A percentile compares a stretch with the other conserved stretches of the same genome.
Conservation (phyloP, 805 yeast genomes). For the Allodekkera sacchari region DNA sequence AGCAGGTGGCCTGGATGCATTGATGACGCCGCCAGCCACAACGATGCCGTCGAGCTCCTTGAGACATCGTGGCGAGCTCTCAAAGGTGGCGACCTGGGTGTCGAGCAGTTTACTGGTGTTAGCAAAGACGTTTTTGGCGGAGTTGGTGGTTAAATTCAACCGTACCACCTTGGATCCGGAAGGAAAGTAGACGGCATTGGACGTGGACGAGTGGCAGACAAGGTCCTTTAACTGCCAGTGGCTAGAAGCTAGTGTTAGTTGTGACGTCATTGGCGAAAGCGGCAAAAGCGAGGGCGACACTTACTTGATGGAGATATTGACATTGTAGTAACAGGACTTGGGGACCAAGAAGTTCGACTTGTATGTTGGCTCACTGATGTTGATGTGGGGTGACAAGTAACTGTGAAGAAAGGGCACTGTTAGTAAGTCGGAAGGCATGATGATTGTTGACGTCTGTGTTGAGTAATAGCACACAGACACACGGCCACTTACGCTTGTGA, state of each 20-base stretch:
- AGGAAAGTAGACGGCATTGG: slow-evolving; percentile 48
- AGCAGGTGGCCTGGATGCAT: slow-evolving; percentile 5
- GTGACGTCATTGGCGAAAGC: neutral
- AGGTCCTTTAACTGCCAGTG: slow-evolving; percentile 84
- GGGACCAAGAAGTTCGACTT: slow-evolving; percentile 13
- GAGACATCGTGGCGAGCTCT: slow-evolving; percentile 65
- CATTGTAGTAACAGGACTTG: slow-evolving; percentile 20
- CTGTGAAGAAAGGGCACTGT: too few species aligned
- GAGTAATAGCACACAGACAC: too few species aligned
- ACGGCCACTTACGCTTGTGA: too few species aligned
- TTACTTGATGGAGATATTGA: slow-evolving; percentile 28
- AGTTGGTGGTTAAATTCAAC: neutral
- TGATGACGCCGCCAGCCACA: slow-evolving; percentile 38
- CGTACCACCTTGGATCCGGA: slow-evolving; percentile 39
- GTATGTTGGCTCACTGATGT: too few species aligned
- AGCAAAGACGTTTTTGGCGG: neutral
- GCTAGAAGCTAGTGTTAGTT: slow-evolving; percentile 14
- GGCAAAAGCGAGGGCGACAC: slow-evolving; percentile 9
- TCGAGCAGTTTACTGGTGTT: neutral
- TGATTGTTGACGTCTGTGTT: too few species aligned
- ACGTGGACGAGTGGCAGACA: slow-evolving; percentile 40
- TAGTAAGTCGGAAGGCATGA: too few species aligned
- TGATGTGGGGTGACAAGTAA: too few species aligned
- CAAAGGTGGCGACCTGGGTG: slow-evolving; percentile 36
- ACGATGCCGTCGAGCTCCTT: slow-evolving; percentile 43